These are phyloP conservation scores for Akanthomyces muscarius DNA, from an alignment of 2,329 filamentous ascomycete species.

Conservation along the genomic window DNA sequence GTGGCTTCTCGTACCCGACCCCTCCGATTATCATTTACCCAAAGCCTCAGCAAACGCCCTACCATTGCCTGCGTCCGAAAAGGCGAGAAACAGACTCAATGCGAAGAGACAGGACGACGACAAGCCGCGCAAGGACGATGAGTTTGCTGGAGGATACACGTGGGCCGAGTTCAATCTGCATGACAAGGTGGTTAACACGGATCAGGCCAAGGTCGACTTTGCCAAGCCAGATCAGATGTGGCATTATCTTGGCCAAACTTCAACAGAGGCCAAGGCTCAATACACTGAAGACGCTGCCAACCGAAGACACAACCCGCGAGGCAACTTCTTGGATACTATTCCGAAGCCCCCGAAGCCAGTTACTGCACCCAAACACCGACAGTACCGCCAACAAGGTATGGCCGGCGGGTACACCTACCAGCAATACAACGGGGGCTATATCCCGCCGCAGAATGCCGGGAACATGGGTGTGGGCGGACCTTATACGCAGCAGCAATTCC, in stretches of 20 bases:
- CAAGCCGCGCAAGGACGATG: constrained; percentile 60
- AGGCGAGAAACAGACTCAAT: constrained; percentile 64
- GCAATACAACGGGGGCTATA: constrained; percentile 13
- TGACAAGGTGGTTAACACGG: constrained; percentile 52
- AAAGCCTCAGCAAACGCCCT: constrained; percentile 71
- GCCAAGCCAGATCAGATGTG: constrained; percentile 72
- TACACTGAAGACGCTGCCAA: constrained; percentile 73
- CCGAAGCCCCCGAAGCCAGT: constrained; percentile 46
- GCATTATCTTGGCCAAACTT: constrained; percentile 81
- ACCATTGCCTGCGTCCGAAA: constrained; percentile 61
- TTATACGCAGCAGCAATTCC: constrained; percentile 39
- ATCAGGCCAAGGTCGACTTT: constrained; percentile 67
- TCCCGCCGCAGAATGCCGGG: constrained; percentile 19
- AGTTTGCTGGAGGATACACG: constrained; percentile 63
- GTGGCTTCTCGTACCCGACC: constrained; percentile 71
- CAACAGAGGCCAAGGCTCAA: constrained; percentile 85
- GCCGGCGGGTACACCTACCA: constrained; percentile 26
- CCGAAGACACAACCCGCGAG: constrained; percentile 61
- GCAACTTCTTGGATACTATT: constrained; percentile 69
- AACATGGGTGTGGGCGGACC: constrained; percentile 33
- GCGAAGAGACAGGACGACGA: constrained; percentile 59
- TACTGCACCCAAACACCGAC: constrained; percentile 25
- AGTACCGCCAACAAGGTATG: constrained; percentile 28
- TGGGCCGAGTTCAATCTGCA: constrained; percentile 78
- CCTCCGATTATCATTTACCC: constrained; percentile 65